These are phyloP conservation scores for Prunus mira DNA, from an alignment of 306 rosid genomes.

Conservation along the genomic window DNA sequence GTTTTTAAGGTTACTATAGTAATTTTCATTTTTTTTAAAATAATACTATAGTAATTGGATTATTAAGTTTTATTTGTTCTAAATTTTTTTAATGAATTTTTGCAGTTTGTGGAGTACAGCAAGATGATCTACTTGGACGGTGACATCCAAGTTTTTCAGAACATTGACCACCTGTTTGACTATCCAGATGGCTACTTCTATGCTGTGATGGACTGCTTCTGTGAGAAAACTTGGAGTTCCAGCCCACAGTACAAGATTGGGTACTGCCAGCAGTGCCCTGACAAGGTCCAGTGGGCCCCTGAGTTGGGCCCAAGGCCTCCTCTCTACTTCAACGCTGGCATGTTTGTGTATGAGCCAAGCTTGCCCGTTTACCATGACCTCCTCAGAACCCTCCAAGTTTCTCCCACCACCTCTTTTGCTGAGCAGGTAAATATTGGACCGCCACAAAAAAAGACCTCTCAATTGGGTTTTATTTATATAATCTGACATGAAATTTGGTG, in stretches of 20 bases:
- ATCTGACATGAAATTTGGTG: neutral
- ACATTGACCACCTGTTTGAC: constrained; percentile 70
- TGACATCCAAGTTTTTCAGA: constrained; percentile 66
- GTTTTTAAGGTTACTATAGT: neutral
- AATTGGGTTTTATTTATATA: neutral
- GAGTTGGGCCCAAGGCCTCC: constrained; percentile 63
- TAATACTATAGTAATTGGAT: too few relatives aligned
- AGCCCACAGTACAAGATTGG: constrained; percentile 57
- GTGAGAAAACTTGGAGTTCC: constrained; percentile 67
- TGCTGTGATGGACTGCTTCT: constrained; percentile 85
- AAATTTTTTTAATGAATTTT: neutral
- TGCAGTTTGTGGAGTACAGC: constrained; percentile 71
- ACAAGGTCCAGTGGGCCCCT: constrained; percentile 55
- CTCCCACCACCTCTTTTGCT: constrained; percentile 65
- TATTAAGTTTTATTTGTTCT: neutral
- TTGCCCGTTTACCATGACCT: constrained; percentile 46
- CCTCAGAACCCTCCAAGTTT: constrained; percentile 32
- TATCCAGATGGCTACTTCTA: constrained; percentile 49
- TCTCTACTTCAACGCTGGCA: constrained; percentile 77
- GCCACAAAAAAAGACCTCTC: neutral
- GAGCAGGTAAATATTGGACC: constrained; percentile 52
- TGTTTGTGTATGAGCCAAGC: constrained; percentile 69
- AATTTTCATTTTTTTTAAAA: neutral
- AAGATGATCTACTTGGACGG: constrained; percentile 82
- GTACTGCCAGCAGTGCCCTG: constrained; percentile 77